phyloP scores from a whole-genome alignment of 805 yeast genomes.

The Myxozyma neotropica region DNA sequence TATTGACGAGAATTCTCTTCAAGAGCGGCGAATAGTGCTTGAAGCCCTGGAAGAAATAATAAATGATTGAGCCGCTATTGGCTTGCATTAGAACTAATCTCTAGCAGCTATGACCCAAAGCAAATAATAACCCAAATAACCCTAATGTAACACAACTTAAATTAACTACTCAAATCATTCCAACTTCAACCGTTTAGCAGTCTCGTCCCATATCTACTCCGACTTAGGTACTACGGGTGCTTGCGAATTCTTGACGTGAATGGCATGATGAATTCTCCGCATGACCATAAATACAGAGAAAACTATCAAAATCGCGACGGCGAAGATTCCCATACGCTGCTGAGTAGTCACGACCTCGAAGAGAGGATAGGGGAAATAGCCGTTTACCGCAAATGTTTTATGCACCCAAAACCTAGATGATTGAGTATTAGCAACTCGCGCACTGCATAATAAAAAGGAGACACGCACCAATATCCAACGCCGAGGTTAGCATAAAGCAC shows the following conservation, averaged over 20 bases:
- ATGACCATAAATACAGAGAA: slow-evolving; percentile 1
- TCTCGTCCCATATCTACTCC: neutral
- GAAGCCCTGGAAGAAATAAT: slow-evolving; percentile 2
- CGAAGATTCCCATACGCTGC: slow-evolving; percentile 20
- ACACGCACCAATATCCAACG: slow-evolving; percentile 26
- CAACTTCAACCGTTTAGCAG: neutral
- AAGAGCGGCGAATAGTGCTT: slow-evolving; percentile 2
- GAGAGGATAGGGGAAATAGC: slow-evolving; percentile 26
- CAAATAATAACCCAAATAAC: too few relatives aligned
- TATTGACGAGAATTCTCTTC: neutral
- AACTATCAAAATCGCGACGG: slow-evolving; percentile 12
- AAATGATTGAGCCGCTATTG: neutral
- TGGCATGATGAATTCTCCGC: slow-evolving; percentile 4
- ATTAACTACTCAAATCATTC: too few relatives aligned
- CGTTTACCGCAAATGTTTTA: slow-evolving; percentile 16
- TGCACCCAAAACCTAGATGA: slow-evolving; percentile 29
- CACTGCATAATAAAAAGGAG: neutral
- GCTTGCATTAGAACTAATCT: neutral
- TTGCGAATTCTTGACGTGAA: neutral
- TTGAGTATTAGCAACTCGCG: neutral
- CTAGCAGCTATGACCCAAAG: neutral
- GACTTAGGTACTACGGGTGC: neutral
- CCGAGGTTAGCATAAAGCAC: slow-evolving; percentile 11
- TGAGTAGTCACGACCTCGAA: slow-evolving; percentile 5
- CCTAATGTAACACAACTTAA: too few relatives aligned